Conservation (phyloP, 2,329 filamentous ascomycete species). For the Ascochyta koolunga region DNA sequence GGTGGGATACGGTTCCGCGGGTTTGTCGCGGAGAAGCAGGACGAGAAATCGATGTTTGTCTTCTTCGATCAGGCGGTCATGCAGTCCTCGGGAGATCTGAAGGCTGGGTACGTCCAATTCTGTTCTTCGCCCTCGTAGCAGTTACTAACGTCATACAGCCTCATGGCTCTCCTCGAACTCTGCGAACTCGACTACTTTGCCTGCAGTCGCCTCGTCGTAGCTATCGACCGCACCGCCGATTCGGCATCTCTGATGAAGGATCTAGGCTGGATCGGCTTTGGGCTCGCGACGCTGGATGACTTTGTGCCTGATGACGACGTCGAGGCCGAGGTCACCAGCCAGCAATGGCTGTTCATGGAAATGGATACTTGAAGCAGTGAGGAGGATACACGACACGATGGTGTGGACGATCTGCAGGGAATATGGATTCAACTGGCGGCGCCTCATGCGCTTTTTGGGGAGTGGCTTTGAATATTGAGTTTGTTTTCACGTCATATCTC, state of each 20-base stretch:
- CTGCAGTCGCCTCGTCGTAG: conserved; percentile 79
- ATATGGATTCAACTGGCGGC: background rate
- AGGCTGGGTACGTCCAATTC: conserved; percentile 75
- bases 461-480: background rate
- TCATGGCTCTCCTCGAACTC: conserved; percentile 90
- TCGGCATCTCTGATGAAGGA: conserved; percentile 73
- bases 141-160: conserved; percentile 27
- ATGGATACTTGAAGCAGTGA: conserved; percentile 72
- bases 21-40: conserved; percentile 75
- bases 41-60: conserved; percentile 79
- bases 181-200: conserved; percentile 73
- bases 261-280: conserved; percentile 92
- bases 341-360: conserved; percentile 82
- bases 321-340: conserved; percentile 63
- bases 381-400: conserved; percentile 1
- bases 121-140: too few species aligned
- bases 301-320: conserved; percentile 66
- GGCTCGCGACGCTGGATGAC: conserved; percentile 77
- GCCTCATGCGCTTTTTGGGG: background rate
- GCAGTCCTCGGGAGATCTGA: conserved; percentile 70
- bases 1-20: conserved; percentile 85
- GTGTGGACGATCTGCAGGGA: conserved; percentile 5
- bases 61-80: conserved; percentile 81
- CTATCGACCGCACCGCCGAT: conserved; percentile 74
- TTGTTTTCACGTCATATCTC: background rate